These are phyloP conservation scores for Phytophthora ramorum DNA, from an alignment of 352 stramenopile genomes.

Conservation along the genomic window DNA sequence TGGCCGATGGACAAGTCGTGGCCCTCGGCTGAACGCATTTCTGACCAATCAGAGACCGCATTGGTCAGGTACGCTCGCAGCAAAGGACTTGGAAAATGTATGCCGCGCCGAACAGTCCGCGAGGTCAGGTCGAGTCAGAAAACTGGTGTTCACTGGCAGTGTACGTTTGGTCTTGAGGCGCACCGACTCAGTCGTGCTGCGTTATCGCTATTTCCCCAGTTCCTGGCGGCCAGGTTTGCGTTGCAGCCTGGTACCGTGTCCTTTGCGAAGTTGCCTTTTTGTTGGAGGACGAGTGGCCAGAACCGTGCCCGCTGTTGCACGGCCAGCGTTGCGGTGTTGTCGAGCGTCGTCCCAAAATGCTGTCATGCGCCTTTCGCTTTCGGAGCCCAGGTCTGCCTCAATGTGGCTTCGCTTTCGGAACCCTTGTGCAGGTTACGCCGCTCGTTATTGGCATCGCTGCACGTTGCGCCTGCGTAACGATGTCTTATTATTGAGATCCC, in stretches of 20 bases:
- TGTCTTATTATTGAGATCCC: no score
- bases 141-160: not conserved
- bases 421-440: no score
- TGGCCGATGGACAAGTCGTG: slow-evolving; percentile 21
- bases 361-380: not conserved
- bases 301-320: no score
- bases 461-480: no score
- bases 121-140: not conserved
- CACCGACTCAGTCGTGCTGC: no score
- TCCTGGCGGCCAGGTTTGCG: not conserved
- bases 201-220: no score
- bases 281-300: not conserved
- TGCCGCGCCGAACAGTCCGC: slow-evolving; percentile 4
- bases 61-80: slow-evolving; percentile 22
- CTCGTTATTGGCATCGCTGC: no score
- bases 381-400: no score
- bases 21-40: slow-evolving; percentile 8
- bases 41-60: slow-evolving; percentile 27
- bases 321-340: no score
- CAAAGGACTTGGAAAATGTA: slow-evolving; percentile 25
- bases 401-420: not conserved
- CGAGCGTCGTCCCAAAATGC: no score
- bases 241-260: not conserved
- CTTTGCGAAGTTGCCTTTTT: not conserved
- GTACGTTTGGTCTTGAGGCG: no score